Evolutionary conservation across 2,329 filamentous ascomycete genomes (phyloP), one percentile per base, ranked within the genome.

Genomic region (Venturia aucupariae): DNA sequence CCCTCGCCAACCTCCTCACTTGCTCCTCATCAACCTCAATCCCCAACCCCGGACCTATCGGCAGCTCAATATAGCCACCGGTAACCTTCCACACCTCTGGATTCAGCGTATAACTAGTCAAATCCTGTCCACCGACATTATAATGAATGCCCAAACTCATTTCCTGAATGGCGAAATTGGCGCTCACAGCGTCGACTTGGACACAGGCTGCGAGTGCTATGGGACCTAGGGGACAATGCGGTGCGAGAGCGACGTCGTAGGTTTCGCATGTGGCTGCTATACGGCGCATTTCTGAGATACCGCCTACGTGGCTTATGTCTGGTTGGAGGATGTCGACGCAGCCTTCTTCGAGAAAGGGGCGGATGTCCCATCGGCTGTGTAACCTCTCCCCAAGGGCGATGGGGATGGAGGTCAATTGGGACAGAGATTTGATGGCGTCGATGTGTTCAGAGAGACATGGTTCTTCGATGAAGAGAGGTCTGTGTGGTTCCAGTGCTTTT

Each of bases 61-160:
- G 44, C n/a, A 86, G 74, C 51, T 83, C 76, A 22, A 90, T 82
- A 70, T 86, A 88, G 0, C 88, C 88, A 55, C 84, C 81, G n/a
- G 82, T 79, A 6, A 90, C 83, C 48, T 84, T 78, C 79, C 87
- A 90, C 0, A 89, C 83, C 61, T 82, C 80, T 0, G 84, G 80
- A 68, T 90, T 83, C 70, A 82, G 84, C 1, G 86, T 78, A 70
- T 90, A 91, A 32, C 82, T 88, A 15, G 82, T 82, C 64, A 76
- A 64, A 66, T 76, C 75, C 61, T 72, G 68, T 38, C 71, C 72
- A 0, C 74, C 75, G 1, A 69, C 72, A 66, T 92, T 92, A 71
- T 92, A 92, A 72, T 92, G 90, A 69, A 92, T 92, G 0, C 89
- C 89, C 38, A 91, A 71, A 63, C 85, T 87, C 89, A 91, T 91